These are phyloP conservation scores for Amylostereum areolatum DNA, from an alignment of 1,284 basidiomycete species.

Conservation along the genomic window DNA sequence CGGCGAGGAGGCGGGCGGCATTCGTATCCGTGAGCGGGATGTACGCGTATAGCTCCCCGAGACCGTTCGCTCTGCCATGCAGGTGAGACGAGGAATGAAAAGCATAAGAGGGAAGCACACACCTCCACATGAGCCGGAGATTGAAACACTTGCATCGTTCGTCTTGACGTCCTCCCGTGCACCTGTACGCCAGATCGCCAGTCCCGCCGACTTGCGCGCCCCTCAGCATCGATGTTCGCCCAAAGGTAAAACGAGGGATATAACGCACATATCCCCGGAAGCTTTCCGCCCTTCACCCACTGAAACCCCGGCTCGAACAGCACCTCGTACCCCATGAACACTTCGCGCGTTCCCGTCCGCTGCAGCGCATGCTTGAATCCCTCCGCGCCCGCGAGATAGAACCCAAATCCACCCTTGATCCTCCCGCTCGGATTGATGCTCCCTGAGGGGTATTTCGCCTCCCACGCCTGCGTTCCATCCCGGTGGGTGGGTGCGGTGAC, in stretches of 20 bases:
- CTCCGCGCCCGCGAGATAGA: conserved; percentile 48
- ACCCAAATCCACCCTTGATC: conserved; percentile 51
- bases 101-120: conserved; percentile 6
- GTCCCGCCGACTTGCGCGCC: conserved; percentile 43
- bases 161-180: conserved; percentile 52
- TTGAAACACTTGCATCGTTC: conserved; percentile 56
- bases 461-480: conserved; percentile 40
- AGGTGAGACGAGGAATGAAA: neutral
- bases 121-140: conserved; percentile 64
- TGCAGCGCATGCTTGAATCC: conserved; percentile 30
- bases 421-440: conserved; percentile 49
- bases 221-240: neutral
- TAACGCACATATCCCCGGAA: conserved; percentile 55
- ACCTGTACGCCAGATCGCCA: conserved; percentile 50
- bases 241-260: neutral
- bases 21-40: conserved; percentile 42
- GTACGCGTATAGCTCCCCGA: conserved; percentile 57
- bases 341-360: conserved; percentile 34
- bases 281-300: conserved; percentile 59
- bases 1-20: conserved; percentile 31
- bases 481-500: conserved; percentile 26
- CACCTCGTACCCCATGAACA: conserved; percentile 50
- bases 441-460: conserved; percentile 53
- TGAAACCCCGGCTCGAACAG: conserved; percentile 52
- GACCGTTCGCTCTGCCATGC: conserved; percentile 30